Percentiles rank a stretch among this genome's conserved stretches.
Evolutionary conservation across 768 basidiomycete genomes (phyloP).

Genomic region (Dendrothele bispora): DNA sequence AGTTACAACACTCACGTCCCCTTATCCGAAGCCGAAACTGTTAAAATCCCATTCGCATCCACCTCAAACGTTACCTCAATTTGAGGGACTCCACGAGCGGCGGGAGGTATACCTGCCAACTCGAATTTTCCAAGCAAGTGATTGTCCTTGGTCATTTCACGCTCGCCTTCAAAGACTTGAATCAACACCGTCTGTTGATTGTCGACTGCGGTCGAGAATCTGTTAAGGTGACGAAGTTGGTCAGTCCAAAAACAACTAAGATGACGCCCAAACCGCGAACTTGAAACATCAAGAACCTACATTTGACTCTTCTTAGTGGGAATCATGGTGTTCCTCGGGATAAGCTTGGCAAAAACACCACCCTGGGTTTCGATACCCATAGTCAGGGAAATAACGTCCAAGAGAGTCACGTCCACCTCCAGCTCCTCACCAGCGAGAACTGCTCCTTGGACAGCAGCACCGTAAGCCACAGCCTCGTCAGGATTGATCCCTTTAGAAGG

Average conservation of each 20-base stretch:
- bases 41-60: conserved; percentile 94
- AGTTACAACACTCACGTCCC: conserved; percentile 61
- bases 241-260: not conserved
- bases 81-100: conserved; percentile 94
- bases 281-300: too few species aligned
- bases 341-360: conserved; percentile 96
- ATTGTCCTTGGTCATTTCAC: conserved; percentile 96
- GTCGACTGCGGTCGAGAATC: conserved; percentile 81
- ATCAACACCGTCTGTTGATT: conserved; percentile 95
- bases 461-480: conserved; percentile 98
- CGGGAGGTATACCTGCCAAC: conserved; percentile 87
- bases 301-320: conserved; percentile 97
- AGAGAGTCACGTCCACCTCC: conserved; percentile 71
- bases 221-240: conserved; percentile 13
- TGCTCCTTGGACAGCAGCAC: conserved; percentile 97
- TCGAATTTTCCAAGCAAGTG: conserved; percentile 97
- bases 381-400: conserved; percentile 94
- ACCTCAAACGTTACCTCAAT: conserved; percentile 97
- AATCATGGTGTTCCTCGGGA: conserved; percentile 95
- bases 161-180: conserved; percentile 97
- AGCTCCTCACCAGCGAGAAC: conserved; percentile 93
- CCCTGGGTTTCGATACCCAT: conserved; percentile 99
- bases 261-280: too few species aligned
- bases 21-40: conserved; percentile 90
- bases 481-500: conserved; percentile 98